Percentiles rank a stretch among this genome's conserved stretches.
phyloP scores from a whole-genome alignment of 2,329 filamentous ascomycete species.

The Clarireedia sp. region DNA sequence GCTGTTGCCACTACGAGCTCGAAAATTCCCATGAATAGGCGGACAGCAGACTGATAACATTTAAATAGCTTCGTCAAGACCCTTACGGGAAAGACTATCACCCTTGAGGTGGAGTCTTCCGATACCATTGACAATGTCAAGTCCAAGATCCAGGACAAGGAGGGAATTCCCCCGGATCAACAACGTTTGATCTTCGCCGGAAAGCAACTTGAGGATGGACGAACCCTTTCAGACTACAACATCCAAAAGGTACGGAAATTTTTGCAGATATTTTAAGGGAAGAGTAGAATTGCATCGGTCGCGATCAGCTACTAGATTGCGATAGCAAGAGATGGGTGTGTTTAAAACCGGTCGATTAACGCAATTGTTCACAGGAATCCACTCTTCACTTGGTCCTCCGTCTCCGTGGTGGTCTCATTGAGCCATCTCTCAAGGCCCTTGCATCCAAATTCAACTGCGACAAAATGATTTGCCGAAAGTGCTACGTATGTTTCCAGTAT shows the following conservation, averaged over 20 bases:
- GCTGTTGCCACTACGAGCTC: conserved; percentile 12
- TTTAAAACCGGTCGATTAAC: conserved; percentile 14
- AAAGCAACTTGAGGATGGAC: conserved; percentile 98
- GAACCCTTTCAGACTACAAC: conserved; percentile 96
- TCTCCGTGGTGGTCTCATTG: conserved; percentile 98
- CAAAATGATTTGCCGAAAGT: conserved; percentile 99
- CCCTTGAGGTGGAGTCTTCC: conserved; percentile 96
- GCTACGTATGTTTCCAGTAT: conserved; percentile 66
- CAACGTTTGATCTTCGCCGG: conserved; percentile 98
- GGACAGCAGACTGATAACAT: conserved; percentile 17
- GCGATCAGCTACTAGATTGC: neutral
- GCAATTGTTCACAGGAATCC: conserved; percentile 61
- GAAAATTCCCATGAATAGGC: conserved; percentile 11
- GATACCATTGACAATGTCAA: conserved; percentile 99
- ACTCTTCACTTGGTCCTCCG: conserved; percentile 97
- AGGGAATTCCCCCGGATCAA: conserved; percentile 96
- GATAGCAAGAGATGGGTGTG: neutral
- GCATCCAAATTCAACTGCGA: conserved; percentile 99
- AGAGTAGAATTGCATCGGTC: neutral
- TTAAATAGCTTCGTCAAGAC: conserved; percentile 92
- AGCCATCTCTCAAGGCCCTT: conserved; percentile 96
- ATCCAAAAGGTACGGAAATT: conserved; percentile 75
- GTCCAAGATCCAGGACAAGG: conserved; percentile 99
- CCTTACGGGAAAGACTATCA: conserved; percentile 99
- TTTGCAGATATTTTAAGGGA: neutral